Evolutionary conservation across 768 basidiomycete species (phyloP).

Genomic region (Scleroderma bovista): DNA sequence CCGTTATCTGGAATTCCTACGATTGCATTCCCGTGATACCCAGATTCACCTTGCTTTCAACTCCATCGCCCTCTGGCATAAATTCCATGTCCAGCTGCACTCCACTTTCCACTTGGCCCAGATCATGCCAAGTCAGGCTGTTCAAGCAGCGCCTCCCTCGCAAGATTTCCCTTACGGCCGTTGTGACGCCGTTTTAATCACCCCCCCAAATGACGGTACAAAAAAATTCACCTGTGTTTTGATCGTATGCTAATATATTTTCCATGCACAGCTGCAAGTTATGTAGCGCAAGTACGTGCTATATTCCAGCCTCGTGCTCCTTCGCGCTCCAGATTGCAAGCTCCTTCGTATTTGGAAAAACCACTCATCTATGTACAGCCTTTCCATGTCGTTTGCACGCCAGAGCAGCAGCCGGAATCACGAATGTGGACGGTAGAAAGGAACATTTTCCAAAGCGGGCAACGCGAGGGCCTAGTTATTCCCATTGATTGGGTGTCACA

Average conservation of each 20-base stretch:
- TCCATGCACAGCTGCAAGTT: neutral
- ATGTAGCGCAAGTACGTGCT: slow-evolving; percentile 12
- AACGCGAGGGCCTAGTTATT: neutral
- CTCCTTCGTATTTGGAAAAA: neutral
- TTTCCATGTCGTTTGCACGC: neutral
- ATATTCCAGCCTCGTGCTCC: slow-evolving; percentile 4
- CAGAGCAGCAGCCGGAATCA: neutral
- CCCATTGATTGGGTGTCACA: neutral
- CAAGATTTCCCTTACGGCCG: slow-evolving; percentile 13
- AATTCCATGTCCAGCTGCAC: slow-evolving; percentile 17
- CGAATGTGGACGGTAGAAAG: neutral
- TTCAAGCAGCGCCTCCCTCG: slow-evolving; percentile 18
- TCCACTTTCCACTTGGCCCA: slow-evolving; percentile 13
- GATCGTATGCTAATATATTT: neutral
- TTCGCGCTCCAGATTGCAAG: neutral
- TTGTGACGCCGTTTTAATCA: slow-evolving; percentile 12
- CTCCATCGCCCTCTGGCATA: slow-evolving; percentile 19
- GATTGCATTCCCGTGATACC: neutral
- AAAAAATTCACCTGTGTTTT: neutral
- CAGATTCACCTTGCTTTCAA: neutral
- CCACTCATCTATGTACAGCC: slow-evolving; percentile 2
- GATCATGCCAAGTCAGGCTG: slow-evolving; percentile 12
- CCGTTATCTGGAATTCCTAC: neutral
- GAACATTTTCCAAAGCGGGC: neutral
- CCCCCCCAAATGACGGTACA: neutral